A percentile compares a stretch with the other conserved stretches of the same genome.
phyloP scores from a whole-genome alignment of 2,329 filamentous ascomycete species.

The Penicillium frequentans region DNA sequence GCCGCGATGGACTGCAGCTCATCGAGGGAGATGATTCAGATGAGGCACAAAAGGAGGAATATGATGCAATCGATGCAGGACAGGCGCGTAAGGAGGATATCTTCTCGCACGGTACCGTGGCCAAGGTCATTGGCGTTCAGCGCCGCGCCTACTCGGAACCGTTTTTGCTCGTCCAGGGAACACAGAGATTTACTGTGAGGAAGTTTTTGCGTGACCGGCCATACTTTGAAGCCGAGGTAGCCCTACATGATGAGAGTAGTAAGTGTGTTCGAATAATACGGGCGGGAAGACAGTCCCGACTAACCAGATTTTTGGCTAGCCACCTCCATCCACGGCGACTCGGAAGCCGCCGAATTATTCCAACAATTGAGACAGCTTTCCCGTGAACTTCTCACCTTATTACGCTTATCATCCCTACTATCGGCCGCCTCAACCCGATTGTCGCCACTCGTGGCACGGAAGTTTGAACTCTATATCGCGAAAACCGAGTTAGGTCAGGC shows the following conservation, averaged over 20 bases:
- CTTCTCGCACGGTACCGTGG: constrained; percentile 78
- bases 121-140: constrained; percentile 75
- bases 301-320: constrained; percentile 24
- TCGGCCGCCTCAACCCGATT: constrained; percentile 68
- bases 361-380: constrained; percentile 79
- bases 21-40: constrained; percentile 64
- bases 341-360: constrained; percentile 70
- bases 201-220: constrained; percentile 74
- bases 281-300: background rate
- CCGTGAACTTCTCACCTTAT: constrained; percentile 78
- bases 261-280: constrained; percentile 25
- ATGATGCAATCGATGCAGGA: constrained; percentile 56
- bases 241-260: constrained; percentile 70
- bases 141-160: constrained; percentile 74
- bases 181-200: constrained; percentile 73
- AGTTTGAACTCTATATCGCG: constrained; percentile 83
- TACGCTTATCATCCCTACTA: constrained; percentile 82
- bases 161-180: constrained; percentile 81
- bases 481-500: constrained; percentile 80
- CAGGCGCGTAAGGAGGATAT: constrained; percentile 69
- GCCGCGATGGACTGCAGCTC: constrained; percentile 71
- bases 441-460: constrained; percentile 79
- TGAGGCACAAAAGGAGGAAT: constrained; percentile 43
- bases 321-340: constrained; percentile 52
- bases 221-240: constrained; percentile 81